A percentile compares a stretch with the other conserved stretches of the same genome.
Evolutionary conservation across 202 grass and related monocot species (phyloP).

Genomic region (Saccharum hybrid): DNA sequence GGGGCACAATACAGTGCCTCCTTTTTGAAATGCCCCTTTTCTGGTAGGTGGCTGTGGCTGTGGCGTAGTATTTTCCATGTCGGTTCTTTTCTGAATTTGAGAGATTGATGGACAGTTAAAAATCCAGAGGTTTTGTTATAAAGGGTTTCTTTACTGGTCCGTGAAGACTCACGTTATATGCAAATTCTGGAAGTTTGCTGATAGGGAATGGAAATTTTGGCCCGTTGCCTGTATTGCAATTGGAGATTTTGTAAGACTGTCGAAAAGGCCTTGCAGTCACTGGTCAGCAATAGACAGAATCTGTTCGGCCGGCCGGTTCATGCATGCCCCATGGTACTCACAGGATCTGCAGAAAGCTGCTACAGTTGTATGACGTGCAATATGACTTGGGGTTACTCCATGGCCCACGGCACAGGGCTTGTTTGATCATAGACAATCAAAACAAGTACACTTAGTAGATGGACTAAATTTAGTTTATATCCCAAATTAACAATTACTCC

Average conservation of each 20-base stretch:
- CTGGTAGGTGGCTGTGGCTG: conserved; percentile 31
- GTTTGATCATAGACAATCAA: too few species aligned
- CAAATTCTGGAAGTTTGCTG: conserved; percentile 11
- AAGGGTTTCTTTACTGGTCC: not conserved
- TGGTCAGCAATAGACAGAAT: not conserved
- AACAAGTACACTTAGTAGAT: too few species aligned
- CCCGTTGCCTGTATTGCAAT: not conserved
- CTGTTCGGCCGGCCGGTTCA: not conserved
- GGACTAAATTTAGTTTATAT: too few species aligned
- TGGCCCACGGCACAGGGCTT: too few species aligned
- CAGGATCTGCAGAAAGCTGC: not conserved
- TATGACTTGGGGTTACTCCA: not conserved
- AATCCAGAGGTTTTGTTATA: conserved; percentile 1
- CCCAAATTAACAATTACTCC: not conserved
- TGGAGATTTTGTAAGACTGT: conserved; percentile 1
- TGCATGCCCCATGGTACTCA: not conserved
- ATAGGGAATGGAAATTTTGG: not conserved
- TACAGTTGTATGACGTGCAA: not conserved
- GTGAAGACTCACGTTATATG: not conserved
- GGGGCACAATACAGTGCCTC: not conserved
- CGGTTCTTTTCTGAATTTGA: not conserved
- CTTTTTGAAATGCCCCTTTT: conserved; percentile 31
- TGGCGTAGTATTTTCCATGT: not conserved
- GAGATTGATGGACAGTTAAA: not conserved
- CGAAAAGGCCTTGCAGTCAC: not conserved